Evolutionary conservation across 192 early-diverging fungal species (phyloP), one percentile per base, ranked within the genome.

Genomic region (Rhizophagus prolifer): DNA sequence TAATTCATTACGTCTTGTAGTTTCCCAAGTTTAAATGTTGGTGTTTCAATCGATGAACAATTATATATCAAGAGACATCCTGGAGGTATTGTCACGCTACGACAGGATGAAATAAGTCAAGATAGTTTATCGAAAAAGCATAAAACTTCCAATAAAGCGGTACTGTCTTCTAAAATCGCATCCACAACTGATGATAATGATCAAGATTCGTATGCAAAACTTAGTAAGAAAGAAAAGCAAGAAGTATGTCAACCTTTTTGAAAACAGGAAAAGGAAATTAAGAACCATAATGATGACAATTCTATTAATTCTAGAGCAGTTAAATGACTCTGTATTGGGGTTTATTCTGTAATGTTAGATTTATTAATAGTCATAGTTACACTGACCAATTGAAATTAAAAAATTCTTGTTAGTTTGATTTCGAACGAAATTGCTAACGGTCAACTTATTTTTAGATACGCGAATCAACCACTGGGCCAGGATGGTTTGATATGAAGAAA

Each of bases 401-500:
- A 72, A n/a, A 9, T 59, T 4, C 30, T 19, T 70, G 21, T 25
- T 31, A n/a, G 13, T 26, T 46, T 9, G 4, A 16, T 50, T 70
- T 70, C 41, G n/a, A 46, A 5, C 9, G 23, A 47, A 70, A 70
- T 19, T 46, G 23, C 9, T 12, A 47, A 47, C 9, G 12, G 3
- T 70, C 10, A 46, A 70, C 25, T 70, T 28, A 23, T 47, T 47
- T 19, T 30, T 59, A 72, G 71, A 19, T 72, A 58, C 46, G 71
- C 2, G 71, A 72, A 30, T n/a, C 71, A 58, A 72, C 71, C 5
- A 2, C 58, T 9, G 71, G 54, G 26, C 76, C 85, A 13, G 86
- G 88, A 31, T 98, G 97, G 97, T 99, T 98, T 81, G 92, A 94
- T 79, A 92, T 99, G 89, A 88, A 87, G 47, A 89, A 91, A 25